These are phyloP conservation scores for Barnettozyma botsteinii DNA, from an alignment of 805 yeast genomes.

Conservation along the genomic window DNA sequence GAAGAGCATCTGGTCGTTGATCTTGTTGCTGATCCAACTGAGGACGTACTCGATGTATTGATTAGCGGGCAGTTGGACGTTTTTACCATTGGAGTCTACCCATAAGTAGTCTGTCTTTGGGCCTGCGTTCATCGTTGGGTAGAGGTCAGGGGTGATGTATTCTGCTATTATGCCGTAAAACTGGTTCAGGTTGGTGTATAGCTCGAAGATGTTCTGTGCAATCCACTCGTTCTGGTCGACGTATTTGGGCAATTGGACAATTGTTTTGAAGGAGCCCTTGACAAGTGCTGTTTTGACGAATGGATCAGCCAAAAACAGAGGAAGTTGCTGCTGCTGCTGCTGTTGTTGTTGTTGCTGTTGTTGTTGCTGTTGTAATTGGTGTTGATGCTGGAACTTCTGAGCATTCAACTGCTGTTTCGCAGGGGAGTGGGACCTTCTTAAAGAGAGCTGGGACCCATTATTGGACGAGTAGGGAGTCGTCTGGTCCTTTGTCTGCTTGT, in stretches of 20 bases:
- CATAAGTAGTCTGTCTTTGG: conserved; percentile 86
- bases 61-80: conserved; percentile 82
- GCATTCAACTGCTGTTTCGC: conserved; percentile 22
- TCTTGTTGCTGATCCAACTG: conserved; percentile 82
- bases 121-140: conserved; percentile 95
- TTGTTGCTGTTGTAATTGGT: conserved; percentile 19
- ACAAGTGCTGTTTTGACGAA: conserved; percentile 91
- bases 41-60: conserved; percentile 90
- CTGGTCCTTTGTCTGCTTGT: conserved; percentile 31
- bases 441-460: conserved; percentile 42
- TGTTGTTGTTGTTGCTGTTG: conserved; percentile 18
- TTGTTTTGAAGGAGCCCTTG: conserved; percentile 93
- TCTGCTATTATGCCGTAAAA: conserved; percentile 90
- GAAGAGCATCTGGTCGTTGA: conserved; percentile 83
- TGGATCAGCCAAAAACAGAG: conserved; percentile 80
- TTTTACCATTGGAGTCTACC: conserved; percentile 77
- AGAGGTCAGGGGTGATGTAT: conserved; percentile 82
- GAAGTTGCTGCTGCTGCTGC: conserved; percentile 16
- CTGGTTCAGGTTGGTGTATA: conserved; percentile 77
- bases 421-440: conserved; percentile 43
- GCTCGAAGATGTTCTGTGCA: conserved; percentile 86
- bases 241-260: conserved; percentile 90
- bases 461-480: conserved; percentile 31
- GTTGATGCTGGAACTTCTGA: conserved; percentile 23
- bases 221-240: conserved; percentile 96